Evolutionary conservation across 1,284 basidiomycete species (phyloP).

Genomic region (Ustilago hordei): DNA sequence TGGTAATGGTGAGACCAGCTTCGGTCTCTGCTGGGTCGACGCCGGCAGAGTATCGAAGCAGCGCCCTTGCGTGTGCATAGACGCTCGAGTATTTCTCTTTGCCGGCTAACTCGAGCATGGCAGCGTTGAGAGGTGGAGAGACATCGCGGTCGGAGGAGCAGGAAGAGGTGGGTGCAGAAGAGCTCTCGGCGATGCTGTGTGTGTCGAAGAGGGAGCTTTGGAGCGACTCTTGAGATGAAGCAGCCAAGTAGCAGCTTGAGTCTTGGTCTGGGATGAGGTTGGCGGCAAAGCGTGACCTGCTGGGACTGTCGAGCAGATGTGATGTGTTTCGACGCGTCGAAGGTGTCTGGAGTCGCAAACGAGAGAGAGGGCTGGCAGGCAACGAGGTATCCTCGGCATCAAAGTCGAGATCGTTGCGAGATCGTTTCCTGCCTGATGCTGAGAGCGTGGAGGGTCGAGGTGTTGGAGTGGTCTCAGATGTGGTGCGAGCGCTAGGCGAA

Average conservation of each 20-base stretch:
- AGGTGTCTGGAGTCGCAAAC: constrained; percentile 29
- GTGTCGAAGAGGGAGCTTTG: constrained; percentile 51
- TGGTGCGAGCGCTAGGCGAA: constrained; percentile 18
- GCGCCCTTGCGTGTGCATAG: constrained; percentile 69
- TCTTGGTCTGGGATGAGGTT: constrained; percentile 37
- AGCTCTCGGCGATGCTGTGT: constrained; percentile 39
- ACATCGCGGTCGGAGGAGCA: constrained; percentile 39
- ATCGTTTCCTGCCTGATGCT: constrained; percentile 35
- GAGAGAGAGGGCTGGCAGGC: constrained; percentile 35
- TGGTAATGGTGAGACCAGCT: constrained; percentile 43
- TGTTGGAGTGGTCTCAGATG: constrained; percentile 22
- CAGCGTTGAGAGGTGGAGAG: constrained; percentile 27
- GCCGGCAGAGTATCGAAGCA: constrained; percentile 64
- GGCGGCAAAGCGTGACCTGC: constrained; percentile 24
- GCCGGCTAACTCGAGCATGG: constrained; percentile 16
- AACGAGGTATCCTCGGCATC: constrained; percentile 18
- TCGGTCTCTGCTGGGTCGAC: constrained; percentile 49
- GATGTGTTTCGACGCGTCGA: constrained; percentile 8
- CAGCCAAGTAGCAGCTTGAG: constrained; percentile 45
- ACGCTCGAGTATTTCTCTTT: constrained; percentile 59
- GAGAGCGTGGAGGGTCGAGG: constrained; percentile 25
- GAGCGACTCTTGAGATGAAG: constrained; percentile 50
- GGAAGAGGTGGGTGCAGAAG: constrained; percentile 31
- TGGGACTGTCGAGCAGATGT: constrained; percentile 32
- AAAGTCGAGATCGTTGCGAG: constrained; percentile 31